A percentile compares a stretch with the other conserved stretches of the same genome.
Evolutionary conservation across 2,329 filamentous ascomycete species (phyloP).

Genomic region (Lachnellula suecica): DNA sequence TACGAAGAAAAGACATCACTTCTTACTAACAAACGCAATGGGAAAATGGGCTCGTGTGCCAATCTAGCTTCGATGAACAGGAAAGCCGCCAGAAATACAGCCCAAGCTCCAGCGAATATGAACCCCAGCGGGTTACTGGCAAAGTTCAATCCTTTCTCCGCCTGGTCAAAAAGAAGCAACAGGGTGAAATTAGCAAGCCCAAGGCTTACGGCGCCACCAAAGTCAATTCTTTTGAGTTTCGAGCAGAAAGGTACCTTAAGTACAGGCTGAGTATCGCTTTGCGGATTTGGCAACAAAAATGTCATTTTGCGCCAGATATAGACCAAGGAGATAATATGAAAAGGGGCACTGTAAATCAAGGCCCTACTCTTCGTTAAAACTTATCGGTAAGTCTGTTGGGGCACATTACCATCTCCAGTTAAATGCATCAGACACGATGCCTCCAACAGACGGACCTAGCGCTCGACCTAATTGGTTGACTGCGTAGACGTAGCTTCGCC

Average conservation of each 20-base stretch:
- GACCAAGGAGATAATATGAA: neutral
- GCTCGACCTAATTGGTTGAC: neutral
- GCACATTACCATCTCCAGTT: neutral
- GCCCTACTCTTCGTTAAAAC: neutral
- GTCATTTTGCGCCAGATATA: neutral
- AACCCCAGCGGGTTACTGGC: neutral
- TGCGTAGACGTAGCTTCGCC: neutral
- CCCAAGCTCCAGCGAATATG: neutral
- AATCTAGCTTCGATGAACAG: neutral
- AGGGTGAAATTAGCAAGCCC: neutral
- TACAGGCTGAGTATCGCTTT: neutral
- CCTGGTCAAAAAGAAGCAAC: neutral
- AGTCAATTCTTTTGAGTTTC: neutral
- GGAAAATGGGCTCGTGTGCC: neutral
- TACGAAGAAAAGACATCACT: neutral
- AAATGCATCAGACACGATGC: neutral
- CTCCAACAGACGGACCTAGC: neutral
- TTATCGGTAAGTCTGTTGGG: neutral
- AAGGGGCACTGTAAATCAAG: neutral
- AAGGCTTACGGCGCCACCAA: neutral
- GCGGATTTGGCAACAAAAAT: neutral
- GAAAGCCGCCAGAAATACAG: neutral
- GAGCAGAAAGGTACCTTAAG: neutral
- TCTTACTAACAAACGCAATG: neutral
- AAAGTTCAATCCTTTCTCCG: neutral